Base-by-base conservation (phyloP, 225 moss, liverwort and hornwort genomes). In the Lunularia cruciata region DNA sequence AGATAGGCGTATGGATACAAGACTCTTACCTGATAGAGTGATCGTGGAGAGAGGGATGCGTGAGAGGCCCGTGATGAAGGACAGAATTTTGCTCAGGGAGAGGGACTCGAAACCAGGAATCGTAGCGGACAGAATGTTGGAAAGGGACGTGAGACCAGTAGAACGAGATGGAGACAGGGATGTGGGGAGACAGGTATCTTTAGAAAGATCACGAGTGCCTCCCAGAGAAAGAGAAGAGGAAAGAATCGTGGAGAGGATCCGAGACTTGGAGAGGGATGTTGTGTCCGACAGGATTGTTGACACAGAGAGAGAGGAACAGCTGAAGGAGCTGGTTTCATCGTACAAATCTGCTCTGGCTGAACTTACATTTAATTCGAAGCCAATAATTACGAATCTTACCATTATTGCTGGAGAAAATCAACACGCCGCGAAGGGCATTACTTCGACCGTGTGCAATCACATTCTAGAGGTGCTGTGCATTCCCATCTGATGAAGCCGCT, bases 281-380 rank as follows among this genome's bases (percentile, higher is more conserved):
- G 74, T 45, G 28, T 63, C 22, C 57, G 82, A 78, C n/a, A 74
- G 76, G 57, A 37, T 57, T 4, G 54, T 60, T 3, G 84, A 84
- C 58, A 32, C 38, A 1, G 84, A 80, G 57, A 71, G 80, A 34
- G 88, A 86, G 6, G 88, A 83, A 62, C 75, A 80, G 4, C 72
- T 90, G 55, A 81, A 78, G 82, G 96, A 98, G 71, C 93, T 98
- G 45, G 98, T 98, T 53, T 75, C 83, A 37, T 90, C 88, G 49
- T 98, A 98, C 61, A 91, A 98, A 72, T 78, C 88, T 11, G 98
- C 93, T 63, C 75, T 98, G 75, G 88, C 76, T 42, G 98, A 98
- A 84, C 83, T 98, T 67, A 98, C 98, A 16, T 98, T 98, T 65
- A 98, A 98, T 71, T 98, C 98, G 30, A 98, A 98, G 73, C 98